phyloP scores from a whole-genome alignment of 1,284 basidiomycete species.

The Amylostereum areolatum region DNA sequence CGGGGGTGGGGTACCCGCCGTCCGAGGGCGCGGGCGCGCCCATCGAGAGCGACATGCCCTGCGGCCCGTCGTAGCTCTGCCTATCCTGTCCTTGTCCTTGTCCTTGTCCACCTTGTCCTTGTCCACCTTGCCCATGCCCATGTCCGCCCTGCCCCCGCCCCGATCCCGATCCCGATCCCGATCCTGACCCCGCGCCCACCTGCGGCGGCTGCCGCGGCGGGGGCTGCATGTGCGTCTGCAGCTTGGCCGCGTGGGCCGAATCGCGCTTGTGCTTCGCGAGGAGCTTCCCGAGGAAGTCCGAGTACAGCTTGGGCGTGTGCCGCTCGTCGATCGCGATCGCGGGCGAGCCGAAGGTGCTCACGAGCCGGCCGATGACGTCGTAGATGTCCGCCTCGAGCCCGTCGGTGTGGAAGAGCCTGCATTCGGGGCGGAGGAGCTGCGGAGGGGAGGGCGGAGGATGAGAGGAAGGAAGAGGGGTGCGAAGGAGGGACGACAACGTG shows the following conservation, averaged over 20 bases:
- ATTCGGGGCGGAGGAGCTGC: conserved; percentile 71
- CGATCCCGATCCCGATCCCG: neutral
- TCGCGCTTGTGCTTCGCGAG: neutral
- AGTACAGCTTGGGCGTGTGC: conserved; percentile 76
- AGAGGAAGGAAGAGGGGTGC: neutral
- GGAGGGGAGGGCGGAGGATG: neutral
- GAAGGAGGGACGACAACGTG: neutral
- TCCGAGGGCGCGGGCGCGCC: neutral
- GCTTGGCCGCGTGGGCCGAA: conserved; percentile 44
- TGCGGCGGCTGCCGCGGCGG: conserved; percentile 25
- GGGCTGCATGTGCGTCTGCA: conserved; percentile 40
- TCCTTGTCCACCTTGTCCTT: neutral
- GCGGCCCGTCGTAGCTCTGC: neutral
- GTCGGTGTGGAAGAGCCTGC: conserved; percentile 50
- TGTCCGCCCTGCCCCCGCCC: neutral
- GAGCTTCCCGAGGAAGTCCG: conserved; percentile 54
- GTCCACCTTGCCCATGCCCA: neutral
- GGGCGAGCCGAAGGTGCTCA: conserved; percentile 62
- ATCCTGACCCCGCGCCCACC: conserved; percentile 10
- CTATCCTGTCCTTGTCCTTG: neutral
- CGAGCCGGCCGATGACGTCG: conserved; percentile 64
- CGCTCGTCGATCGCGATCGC: conserved; percentile 77
- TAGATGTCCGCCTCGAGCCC: conserved; percentile 66
- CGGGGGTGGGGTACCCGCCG: neutral
- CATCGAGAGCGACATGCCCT: neutral